Percentiles rank a stretch among this genome's conserved stretches.
Conservation (phyloP, 2,329 filamentous ascomycete genomes). For the Aspergillus tanneri region DNA sequence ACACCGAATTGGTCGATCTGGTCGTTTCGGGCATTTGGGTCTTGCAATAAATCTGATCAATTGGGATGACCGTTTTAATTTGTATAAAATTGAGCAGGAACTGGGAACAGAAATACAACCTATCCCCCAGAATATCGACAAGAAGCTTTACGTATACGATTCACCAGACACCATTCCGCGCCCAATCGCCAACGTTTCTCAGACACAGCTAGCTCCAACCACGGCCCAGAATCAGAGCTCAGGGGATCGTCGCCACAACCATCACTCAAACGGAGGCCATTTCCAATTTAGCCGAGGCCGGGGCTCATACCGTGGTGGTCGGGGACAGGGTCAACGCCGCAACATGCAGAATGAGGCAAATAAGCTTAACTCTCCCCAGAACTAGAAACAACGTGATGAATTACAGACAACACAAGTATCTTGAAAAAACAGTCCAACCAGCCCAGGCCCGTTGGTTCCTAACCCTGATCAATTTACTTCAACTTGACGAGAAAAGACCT, state of each 20-base stretch:
- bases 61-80: slow-evolving; percentile 98
- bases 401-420: slow-evolving; percentile 32
- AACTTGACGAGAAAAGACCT: background rate
- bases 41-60: slow-evolving; percentile 98
- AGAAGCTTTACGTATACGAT: slow-evolving; percentile 97
- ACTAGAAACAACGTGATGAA: slow-evolving; percentile 30
- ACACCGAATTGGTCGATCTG: slow-evolving; percentile 95
- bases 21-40: slow-evolving; percentile 94
- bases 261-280: slow-evolving; percentile 37
- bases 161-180: slow-evolving; percentile 92
- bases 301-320: slow-evolving; percentile 45
- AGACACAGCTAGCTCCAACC: slow-evolving; percentile 25
- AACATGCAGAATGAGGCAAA: slow-evolving; percentile 36
- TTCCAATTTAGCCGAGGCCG: slow-evolving; percentile 41
- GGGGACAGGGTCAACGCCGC: slow-evolving; percentile 45
- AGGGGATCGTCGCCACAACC: slow-evolving; percentile 37
- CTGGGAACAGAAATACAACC: slow-evolving; percentile 95
- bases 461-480: background rate
- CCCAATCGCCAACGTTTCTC: slow-evolving; percentile 63
- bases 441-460: background rate
- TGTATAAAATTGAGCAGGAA: slow-evolving; percentile 98
- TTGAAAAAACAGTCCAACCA: slow-evolving; percentile 16
- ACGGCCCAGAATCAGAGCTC: slow-evolving; percentile 23
- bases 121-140: slow-evolving; percentile 93
- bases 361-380: slow-evolving; percentile 27